Base-by-base conservation (phyloP, 2,329 filamentous ascomycete genomes). In the Atkinsonella texensis region DNA sequence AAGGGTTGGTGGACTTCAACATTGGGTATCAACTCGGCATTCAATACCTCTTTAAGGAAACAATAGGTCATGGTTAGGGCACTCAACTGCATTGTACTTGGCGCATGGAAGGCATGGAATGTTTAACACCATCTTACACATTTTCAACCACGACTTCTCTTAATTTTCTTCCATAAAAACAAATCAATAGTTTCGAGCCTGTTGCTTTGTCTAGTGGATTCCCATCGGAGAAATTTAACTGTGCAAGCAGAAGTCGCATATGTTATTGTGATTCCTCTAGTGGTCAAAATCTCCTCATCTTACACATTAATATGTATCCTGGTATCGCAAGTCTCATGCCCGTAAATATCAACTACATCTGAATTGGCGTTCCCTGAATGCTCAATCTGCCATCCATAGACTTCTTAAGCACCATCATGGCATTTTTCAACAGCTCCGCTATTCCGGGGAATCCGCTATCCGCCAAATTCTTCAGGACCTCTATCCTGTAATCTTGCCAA, bases 401-500 rank as follows among this genome's bases (percentile, higher is more conserved):
- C 54, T 71, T 77, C 67, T 81, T 82, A 58, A 91, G 67, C 48
- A 84, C 80, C 63, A 84, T 88, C 79, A 93, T 89, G 1, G 87
- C 90, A 59, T 82, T 87, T 65, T 85, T 85, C 75, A 94, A 84
- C 60, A 94, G 68, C 56, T 83, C 75, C 15, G 78, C 76, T 32
- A 91, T 74, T 0, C 89, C 89, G 11, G 65, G 68, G 45, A 85
- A 74, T 0, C 84, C 85, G 50, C 75, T 76, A 6, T 68, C 70
- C 53, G 84, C 83, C 55, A 94, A 66, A 67, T 82, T 80, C 48
- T 75, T 74, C 52, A 95, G 68, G 55, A 91, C 83, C n/a, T 80
- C 77, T 6, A 88, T 71, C 53, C 85, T 76, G 64, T 89, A 95
- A 48, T 86, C 81, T 59, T 84, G 80, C 84, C 85, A 94, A 13